Evolutionary conservation across 768 basidiomycete genomes (phyloP).

Genomic region (Suillus luteus): DNA sequence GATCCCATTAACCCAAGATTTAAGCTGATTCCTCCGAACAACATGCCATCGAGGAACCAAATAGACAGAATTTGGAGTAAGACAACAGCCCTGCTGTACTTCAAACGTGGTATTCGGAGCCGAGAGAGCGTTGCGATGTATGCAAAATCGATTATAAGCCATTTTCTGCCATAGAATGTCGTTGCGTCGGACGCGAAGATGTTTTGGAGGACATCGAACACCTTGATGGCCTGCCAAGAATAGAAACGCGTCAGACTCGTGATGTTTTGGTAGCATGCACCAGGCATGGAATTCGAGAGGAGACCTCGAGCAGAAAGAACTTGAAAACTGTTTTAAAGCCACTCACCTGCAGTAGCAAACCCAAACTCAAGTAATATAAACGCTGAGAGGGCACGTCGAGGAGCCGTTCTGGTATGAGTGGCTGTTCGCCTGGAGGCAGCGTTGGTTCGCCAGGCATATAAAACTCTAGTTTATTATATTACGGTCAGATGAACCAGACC

Average conservation of each 20-base stretch:
- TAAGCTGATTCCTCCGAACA: constrained; percentile 72
- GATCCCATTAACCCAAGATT: constrained; percentile 41
- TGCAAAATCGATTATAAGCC: constrained; percentile 69
- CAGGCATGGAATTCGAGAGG: not conserved
- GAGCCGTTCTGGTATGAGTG: constrained; percentile 74
- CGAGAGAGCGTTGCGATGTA: constrained; percentile 58
- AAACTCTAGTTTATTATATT: not conserved
- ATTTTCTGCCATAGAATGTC: constrained; percentile 56
- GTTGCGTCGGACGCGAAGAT: constrained; percentile 48
- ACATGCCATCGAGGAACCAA: constrained; percentile 64
- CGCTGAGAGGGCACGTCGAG: constrained; percentile 80
- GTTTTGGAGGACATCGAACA: constrained; percentile 65
- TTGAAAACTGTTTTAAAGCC: not conserved
- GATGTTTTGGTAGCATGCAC: not conserved
- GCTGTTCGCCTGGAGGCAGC: constrained; percentile 26
- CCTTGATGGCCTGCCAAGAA: constrained; percentile 65
- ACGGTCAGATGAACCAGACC: not conserved
- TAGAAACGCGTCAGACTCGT: not conserved
- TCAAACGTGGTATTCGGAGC: constrained; percentile 74
- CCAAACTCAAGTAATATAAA: constrained; percentile 75
- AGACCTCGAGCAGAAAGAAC: not conserved
- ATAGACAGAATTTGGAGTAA: constrained; percentile 60
- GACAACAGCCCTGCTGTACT: constrained; percentile 64
- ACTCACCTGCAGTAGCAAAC: constrained; percentile 73
- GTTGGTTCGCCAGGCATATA: constrained; percentile 15